Evolutionary conservation across 148 eudicot species (phyloP).

Genomic region (Selenicereus undatus): DNA sequence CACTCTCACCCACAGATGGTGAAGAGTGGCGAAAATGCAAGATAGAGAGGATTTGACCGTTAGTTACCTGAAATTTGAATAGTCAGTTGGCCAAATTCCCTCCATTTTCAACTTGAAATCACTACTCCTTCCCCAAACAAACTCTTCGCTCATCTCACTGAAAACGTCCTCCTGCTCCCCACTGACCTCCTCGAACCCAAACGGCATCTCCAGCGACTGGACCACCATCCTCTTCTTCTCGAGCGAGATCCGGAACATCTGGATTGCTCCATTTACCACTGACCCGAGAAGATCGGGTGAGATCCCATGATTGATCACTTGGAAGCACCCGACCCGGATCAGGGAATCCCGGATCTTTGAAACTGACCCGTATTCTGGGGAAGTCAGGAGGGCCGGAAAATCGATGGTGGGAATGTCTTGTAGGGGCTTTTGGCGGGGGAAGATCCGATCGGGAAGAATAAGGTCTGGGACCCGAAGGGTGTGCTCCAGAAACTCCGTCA

Average conservation of each 20-base stretch:
- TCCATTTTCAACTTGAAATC: slow-evolving; percentile 53
- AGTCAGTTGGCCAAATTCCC: slow-evolving; percentile 58
- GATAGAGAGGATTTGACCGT: slow-evolving; percentile 10
- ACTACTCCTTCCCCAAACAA: slow-evolving; percentile 55
- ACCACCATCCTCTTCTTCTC: slow-evolving; percentile 47
- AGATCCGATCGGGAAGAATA: slow-evolving; percentile 60
- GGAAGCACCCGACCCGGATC: slow-evolving; percentile 52
- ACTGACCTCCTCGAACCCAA: slow-evolving; percentile 62
- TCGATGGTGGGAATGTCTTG: slow-evolving; percentile 51
- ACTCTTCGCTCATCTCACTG: slow-evolving; percentile 52
- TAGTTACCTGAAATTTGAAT: slow-evolving; percentile 73
- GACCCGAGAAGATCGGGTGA: slow-evolving; percentile 28
- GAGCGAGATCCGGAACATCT: slow-evolving; percentile 41
- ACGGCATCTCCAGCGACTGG: slow-evolving; percentile 39
- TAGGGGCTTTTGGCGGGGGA: slow-evolving; percentile 53
- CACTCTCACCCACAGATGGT: not conserved
- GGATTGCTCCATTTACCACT: slow-evolving; percentile 28
- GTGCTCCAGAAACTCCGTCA: slow-evolving; percentile 60
- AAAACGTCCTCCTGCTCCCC: slow-evolving; percentile 36
- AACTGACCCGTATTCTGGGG: not conserved
- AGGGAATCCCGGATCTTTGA: slow-evolving; percentile 25
- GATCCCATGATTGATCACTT: slow-evolving; percentile 67
- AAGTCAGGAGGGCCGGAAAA: slow-evolving; percentile 19
- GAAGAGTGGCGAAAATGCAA: not conserved
- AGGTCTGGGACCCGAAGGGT: slow-evolving; percentile 70